These are phyloP conservation scores for Wallacemonas sp. DNA, from an alignment of 208 protist genomes.

Conservation along the genomic window DNA sequence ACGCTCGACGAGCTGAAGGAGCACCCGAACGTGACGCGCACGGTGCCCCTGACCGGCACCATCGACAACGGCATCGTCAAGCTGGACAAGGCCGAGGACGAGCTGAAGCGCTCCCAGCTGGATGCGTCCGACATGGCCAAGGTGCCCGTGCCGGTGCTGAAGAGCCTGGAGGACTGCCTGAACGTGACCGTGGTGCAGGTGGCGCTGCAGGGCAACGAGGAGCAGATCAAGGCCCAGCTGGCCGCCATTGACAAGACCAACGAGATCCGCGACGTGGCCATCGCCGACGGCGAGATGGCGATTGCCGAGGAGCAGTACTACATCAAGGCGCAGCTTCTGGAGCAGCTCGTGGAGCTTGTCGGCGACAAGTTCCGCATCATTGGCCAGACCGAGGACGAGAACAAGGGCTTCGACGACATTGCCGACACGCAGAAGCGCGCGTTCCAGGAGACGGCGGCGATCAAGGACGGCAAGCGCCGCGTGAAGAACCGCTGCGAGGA, in stretches of 20 bases:
- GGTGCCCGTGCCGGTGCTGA: slow-evolving; percentile 53
- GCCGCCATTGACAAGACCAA: slow-evolving; percentile 60
- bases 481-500: slow-evolving; percentile 69
- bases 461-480: slow-evolving; percentile 67
- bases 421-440: slow-evolving; percentile 73
- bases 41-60: slow-evolving; percentile 62
- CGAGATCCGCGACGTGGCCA: slow-evolving; percentile 70
- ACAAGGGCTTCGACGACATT: slow-evolving; percentile 56
- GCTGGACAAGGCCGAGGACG: slow-evolving; percentile 74
- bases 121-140: slow-evolving; percentile 66
- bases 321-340: slow-evolving; percentile 76
- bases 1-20: slow-evolving; percentile 66
- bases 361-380: slow-evolving; percentile 71
- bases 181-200: slow-evolving; percentile 68
- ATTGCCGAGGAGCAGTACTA: slow-evolving; percentile 79
- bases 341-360: slow-evolving; percentile 63
- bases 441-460: slow-evolving; percentile 63
- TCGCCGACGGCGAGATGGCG: slow-evolving; percentile 76
- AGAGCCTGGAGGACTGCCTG: slow-evolving; percentile 72
- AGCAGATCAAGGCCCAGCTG: slow-evolving; percentile 63
- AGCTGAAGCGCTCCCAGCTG: slow-evolving; percentile 36
- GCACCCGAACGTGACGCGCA: slow-evolving; percentile 76
- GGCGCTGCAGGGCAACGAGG: slow-evolving; percentile 56
- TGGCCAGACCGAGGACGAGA: slow-evolving; percentile 66
- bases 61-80: slow-evolving; percentile 73